Evolutionary conservation across 371 early-diverging fungal species (phyloP).

Genomic region (Massospora cicadina): DNA sequence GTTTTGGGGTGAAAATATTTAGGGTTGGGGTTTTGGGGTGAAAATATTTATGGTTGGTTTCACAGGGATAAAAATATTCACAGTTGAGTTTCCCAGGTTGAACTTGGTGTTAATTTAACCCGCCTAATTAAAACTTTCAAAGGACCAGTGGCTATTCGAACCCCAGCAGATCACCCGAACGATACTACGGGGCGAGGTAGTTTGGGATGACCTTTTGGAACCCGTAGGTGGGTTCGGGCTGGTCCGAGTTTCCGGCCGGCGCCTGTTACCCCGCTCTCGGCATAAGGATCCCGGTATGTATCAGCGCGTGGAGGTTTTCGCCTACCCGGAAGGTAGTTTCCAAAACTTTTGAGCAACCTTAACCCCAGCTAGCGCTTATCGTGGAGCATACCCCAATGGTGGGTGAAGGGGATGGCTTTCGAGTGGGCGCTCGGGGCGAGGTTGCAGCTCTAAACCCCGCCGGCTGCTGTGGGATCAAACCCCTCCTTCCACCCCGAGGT

Average conservation of each 20-base stretch:
- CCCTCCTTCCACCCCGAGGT: background rate
- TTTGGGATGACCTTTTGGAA: background rate
- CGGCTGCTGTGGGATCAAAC: background rate
- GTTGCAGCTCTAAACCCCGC: background rate
- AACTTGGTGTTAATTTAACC: too few relatives aligned
- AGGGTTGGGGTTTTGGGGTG: too few relatives aligned
- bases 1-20: too few relatives aligned
- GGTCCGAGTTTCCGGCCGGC: background rate
- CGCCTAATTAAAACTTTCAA: too few relatives aligned
- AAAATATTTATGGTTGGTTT: too few relatives aligned
- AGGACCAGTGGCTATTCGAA: background rate
- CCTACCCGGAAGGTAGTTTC: background rate
- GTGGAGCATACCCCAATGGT: background rate
- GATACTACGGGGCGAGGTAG: background rate
- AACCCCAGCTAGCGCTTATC: background rate
- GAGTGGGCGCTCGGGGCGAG: background rate
- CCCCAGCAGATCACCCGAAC: background rate
- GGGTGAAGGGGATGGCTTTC: background rate
- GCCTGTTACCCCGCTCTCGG: background rate
- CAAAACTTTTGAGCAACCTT: background rate
- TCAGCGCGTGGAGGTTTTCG: background rate
- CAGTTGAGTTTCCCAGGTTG: too few relatives aligned
- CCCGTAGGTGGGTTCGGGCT: background rate
- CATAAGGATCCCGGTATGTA: background rate
- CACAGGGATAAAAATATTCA: too few relatives aligned